phyloP scores from a whole-genome alignment of 345 rosid genomes.

The Rhodomyrtus tomentosa region DNA sequence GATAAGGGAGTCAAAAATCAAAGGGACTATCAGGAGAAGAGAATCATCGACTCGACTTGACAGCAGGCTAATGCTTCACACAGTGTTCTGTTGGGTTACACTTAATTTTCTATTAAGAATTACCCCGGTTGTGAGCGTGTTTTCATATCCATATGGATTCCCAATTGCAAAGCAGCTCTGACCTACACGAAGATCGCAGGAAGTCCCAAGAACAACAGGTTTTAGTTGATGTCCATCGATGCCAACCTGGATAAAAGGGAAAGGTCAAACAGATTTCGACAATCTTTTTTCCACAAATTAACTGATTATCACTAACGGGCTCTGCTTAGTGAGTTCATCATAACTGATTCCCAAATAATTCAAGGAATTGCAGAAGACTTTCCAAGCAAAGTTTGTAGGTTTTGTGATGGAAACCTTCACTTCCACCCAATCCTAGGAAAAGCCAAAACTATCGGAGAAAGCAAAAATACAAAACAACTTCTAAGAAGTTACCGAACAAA shows the following conservation, averaged over 20 bases:
- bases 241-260: slow-evolving; percentile 36
- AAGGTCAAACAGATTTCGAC: not conserved
- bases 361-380: not conserved
- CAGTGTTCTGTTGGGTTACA: not conserved
- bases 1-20: not conserved
- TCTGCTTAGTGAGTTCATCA: not conserved
- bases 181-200: slow-evolving; percentile 59
- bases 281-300: not conserved
- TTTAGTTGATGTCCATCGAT: slow-evolving; percentile 50
- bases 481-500: not conserved
- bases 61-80: not conserved
- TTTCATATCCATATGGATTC: slow-evolving; percentile 81
- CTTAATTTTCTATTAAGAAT: not conserved
- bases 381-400: not conserved
- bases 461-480: not conserved
- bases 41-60: not conserved
- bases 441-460: not conserved
- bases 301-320: not conserved
- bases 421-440: not conserved
- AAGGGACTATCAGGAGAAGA: not conserved
- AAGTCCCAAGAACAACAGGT: slow-evolving; percentile 67
- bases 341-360: not conserved
- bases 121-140: slow-evolving; percentile 95
- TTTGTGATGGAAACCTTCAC: not conserved
- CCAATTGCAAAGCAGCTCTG: slow-evolving; percentile 88